Evolutionary conservation across 2,329 filamentous ascomycete genomes (phyloP), one percentile per base, ranked within the genome.

Genomic region (Reticulascus tulasneorum): DNA sequence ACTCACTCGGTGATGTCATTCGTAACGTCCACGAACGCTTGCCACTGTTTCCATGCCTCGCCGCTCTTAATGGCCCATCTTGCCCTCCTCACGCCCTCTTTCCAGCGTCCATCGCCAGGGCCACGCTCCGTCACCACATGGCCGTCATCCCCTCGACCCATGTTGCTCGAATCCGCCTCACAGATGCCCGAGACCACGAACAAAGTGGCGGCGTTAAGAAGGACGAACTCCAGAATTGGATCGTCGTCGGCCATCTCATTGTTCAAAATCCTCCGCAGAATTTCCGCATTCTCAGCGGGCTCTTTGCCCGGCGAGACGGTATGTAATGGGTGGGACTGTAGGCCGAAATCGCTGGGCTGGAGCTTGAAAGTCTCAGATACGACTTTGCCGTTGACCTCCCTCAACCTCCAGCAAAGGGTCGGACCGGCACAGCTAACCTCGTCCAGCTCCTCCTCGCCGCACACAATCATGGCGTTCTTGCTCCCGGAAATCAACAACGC

Each of bases 381-480:
- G 61, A 78, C 50, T 54, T 61, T 46, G 48, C 32, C 35, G 23
- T 59, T 57, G 24, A 57, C 29, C 53, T 29, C 49, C 52, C 16
- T 58, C 18, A 96, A 64, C 63, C 80, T 80, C 93, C 93, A 98
- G 73, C 90, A 95, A 52, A 86, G 81, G 3, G 90, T 94, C 23
- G 73, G 73, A 0, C 93, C 91, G 2, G 91, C 93, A 50, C 91
- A 96, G 51, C 86, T 93, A 44, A 98, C 79, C 66, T 98, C 93
- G 57, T 98, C 93, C 20, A 98, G 78, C 50, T 97, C 88, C 65
- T 97, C 94, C 47, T 86, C 84, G 27, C 93, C 93, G 55, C 91
- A 98, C 13, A 97, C 86, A 16, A 98, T 77, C 62, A 98, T 68
- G 4, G 86, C 90, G 61, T 96, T 97, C 45, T 70, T 79, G 26